Conservation (phyloP, 352 stramenopile genomes). For the Pelagophyceae sp. region DNA sequence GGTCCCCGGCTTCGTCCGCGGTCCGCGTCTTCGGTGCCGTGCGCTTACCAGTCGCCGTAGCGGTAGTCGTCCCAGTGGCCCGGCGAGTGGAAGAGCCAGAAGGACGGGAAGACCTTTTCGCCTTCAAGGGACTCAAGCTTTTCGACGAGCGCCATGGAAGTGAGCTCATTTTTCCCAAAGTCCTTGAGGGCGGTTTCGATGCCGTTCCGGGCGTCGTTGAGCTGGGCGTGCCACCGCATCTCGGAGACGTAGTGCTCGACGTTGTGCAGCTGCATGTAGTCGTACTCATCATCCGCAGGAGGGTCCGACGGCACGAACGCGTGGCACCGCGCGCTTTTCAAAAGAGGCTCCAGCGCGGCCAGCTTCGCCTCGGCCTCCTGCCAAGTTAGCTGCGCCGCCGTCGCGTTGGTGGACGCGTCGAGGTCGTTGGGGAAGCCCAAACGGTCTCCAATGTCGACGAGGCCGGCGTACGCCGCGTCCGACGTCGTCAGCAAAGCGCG, state of each 20-base stretch:
- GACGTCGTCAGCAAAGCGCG: background rate
- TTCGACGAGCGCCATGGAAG: conserved; percentile 4
- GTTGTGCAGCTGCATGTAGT: conserved; percentile 20
- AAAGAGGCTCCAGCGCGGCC: background rate
- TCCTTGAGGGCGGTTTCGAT: background rate
- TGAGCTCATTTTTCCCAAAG: background rate
- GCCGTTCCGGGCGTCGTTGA: background rate
- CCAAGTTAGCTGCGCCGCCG: background rate
- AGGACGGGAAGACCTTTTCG: background rate
- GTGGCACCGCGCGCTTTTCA: background rate
- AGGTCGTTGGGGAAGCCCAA: background rate
- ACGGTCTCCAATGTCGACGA: background rate
- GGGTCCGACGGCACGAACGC: background rate
- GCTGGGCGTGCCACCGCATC: conserved; percentile 2
- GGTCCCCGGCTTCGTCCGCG: too few species aligned
- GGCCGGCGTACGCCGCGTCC: background rate
- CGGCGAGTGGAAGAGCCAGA: conserved; percentile 18
- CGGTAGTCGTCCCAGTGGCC: conserved; percentile 12
- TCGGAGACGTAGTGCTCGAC: conserved; percentile 19
- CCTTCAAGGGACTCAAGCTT: conserved; percentile 2
- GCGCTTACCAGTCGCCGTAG: conserved; percentile 12
- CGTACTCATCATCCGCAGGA: conserved; percentile 9
- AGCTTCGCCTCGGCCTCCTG: conserved; percentile 9
- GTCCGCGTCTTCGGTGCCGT: too few species aligned
- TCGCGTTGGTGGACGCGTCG: background rate